phyloP scores from a whole-genome alignment of 192 early-diverging fungal species.

The Powellomyces hirtus region DNA sequence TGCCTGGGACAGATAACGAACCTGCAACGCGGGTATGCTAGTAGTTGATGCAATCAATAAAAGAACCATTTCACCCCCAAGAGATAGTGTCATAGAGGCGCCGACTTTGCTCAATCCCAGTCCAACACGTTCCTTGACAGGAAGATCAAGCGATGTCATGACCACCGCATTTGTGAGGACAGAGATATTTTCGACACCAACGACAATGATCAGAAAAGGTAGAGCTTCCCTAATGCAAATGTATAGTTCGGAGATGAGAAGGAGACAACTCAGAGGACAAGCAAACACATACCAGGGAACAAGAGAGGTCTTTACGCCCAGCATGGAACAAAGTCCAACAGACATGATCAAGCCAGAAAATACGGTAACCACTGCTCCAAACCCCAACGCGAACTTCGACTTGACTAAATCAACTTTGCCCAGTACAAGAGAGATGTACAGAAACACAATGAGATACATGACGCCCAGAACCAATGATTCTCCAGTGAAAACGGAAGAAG shows the following conservation, averaged over 20 bases:
- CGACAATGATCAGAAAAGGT: conserved; percentile 67
- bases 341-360: conserved; percentile 62
- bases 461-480: conserved; percentile 47
- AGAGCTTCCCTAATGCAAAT: conserved; percentile 55
- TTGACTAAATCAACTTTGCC: conserved; percentile 70
- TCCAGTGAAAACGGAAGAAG: conserved; percentile 11
- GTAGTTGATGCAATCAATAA: conserved; percentile 58
- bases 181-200: conserved; percentile 77
- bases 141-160: conserved; percentile 64
- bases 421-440: conserved; percentile 66
- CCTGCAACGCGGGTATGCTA: conserved; percentile 59
- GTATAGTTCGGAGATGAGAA: background rate
- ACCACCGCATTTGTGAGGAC: conserved; percentile 72
- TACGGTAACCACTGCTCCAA: conserved; percentile 66
- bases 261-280: background rate
- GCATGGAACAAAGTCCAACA: conserved; percentile 59
- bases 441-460: conserved; percentile 62
- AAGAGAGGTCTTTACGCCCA: conserved; percentile 56
- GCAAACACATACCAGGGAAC: conserved; percentile 60
- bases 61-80: conserved; percentile 56
- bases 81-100: conserved; percentile 57
- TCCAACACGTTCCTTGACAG: conserved; percentile 71
- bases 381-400: conserved; percentile 69
- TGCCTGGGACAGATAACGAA: conserved; percentile 2
- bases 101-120: conserved; percentile 67